Base-by-base conservation (phyloP, 495 filamentous ascomycete genomes). In the Hamigera avellanea region DNA sequence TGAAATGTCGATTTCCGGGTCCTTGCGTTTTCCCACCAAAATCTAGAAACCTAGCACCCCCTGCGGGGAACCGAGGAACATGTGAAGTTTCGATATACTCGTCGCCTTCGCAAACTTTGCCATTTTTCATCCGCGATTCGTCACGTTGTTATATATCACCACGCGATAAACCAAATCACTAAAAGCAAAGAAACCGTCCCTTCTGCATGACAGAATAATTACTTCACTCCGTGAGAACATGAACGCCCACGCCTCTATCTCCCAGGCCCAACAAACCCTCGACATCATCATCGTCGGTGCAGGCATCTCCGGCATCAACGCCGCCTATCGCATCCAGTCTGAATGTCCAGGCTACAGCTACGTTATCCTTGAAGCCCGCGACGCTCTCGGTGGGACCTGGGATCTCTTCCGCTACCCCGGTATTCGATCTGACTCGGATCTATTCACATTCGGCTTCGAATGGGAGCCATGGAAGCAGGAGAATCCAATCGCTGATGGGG, bases 371-470 rank as follows among this genome's bases (percentile, higher is more conserved):
- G 80, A 85, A 52, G 59, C 66, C 2, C 72, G 80, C 25, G 46
- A 59, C 33, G 58, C 56, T 2, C 58, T 83, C 4, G 80, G 80
- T 9, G 80, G 80, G 1, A 86, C 80, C 1, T 84, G 80, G 80
- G 72, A 75, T 48, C 69, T 83, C 26, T 85, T 81, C 59, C 70
- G 67, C 19, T 86, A 83, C 36, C 80, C 80, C 7, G 79, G 80
- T 0, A 68, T 78, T 32, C 75, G 78, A 36, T 77, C 75, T 28
- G 79, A 83, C 56, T 78, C 73, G 4, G 70, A 81, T 52, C 62
- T 84, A 21, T 72, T 70, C 43, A 71, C 77, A 6, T 85, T 80
- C 37, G 77, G 78, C 27, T 80, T 84, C 40, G 53, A 69, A 10
- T 86, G 78, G 75, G 58, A 73, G 18, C 78, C 78, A 12, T 87